These are phyloP conservation scores for Ogataea salicorniae DNA, from an alignment of 805 yeast species.

Conservation along the genomic window DNA sequence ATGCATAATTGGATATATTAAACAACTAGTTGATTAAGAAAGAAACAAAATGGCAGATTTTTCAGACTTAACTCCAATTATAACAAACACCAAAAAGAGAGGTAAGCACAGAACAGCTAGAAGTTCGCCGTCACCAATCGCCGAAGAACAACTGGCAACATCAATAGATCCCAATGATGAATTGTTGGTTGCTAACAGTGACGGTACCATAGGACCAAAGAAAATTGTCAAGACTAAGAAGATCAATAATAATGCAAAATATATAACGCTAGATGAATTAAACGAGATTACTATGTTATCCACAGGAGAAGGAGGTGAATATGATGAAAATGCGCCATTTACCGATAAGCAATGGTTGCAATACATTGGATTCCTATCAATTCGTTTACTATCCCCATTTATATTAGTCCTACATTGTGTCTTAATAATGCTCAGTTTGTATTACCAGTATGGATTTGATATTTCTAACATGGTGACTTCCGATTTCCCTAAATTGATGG, in stretches of 20 bases:
- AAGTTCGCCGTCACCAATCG: background rate
- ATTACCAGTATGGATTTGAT: conserved; percentile 13
- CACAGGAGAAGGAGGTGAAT: background rate
- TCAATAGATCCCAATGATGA: conserved; percentile 8
- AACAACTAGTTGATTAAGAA: background rate
- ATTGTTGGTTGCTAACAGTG: conserved; percentile 9
- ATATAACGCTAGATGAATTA: conserved; percentile 7
- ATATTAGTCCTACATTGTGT: conserved; percentile 23
- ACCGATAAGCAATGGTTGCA: conserved; percentile 18
- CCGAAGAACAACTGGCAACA: background rate
- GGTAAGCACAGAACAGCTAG: conserved; percentile 9
- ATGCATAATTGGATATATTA: background rate
- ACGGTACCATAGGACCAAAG: background rate
- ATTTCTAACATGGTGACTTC: conserved; percentile 8
- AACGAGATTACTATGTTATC: background rate
- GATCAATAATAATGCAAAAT: conserved; percentile 2
- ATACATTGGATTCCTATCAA: conserved; percentile 23
- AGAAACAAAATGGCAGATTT: conserved; percentile 13
- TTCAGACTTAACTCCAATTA: conserved; percentile 16
- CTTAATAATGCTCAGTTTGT: conserved; percentile 13
- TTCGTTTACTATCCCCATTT: conserved; percentile 24
- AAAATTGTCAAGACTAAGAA: background rate
- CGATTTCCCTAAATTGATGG: conserved; percentile 17
- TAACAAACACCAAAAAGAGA: conserved; percentile 14
- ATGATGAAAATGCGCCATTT: conserved; percentile 7